Evolutionary conservation across 2,329 filamentous ascomycete species (phyloP), one percentile per base, ranked within the genome.

Genomic region (Epichloe uncinata): DNA sequence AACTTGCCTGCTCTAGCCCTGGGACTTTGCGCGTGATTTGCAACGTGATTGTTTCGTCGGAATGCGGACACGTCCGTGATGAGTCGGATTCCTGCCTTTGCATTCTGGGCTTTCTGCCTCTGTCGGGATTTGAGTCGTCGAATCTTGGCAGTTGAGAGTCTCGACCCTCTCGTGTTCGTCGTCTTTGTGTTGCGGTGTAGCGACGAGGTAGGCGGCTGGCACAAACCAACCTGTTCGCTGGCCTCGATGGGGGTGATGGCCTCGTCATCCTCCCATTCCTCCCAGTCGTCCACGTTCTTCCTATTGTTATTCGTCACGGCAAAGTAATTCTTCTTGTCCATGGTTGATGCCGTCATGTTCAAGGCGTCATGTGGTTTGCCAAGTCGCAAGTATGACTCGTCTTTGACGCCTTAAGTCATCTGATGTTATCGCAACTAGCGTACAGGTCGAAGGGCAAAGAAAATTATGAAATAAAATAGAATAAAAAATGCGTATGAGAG

Each of bases 11-110:
- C 63, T 26, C 58, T 66, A 40, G 55, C 62, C 46, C 57, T 60
- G 1, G 61, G 57, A 7, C 59, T 59, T 45, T 56, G 62, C 47
- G 61, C 58, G 7, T 65, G 60, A 37, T 61, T 60, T 12, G 58
- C 60, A 20, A 60, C 62, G 55, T 64, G 72, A 61, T 60, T 72
- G 55, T 62, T 64, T 30, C 69, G 68, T 26, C 67, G 77, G 61
- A 71, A 71, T 53, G 64, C 69, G 53, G 78, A 69, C 70, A 87
- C 82, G 60, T 82, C 82, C 2, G 85, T 89, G 55, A 87, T 79
- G 18, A 88, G 63, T 54, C 72, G 82, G 59, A 86, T 85, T 12
- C 81, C 81, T 8, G 77, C 77, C 64, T 75, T 73, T 50, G 73
- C 71, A 62, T 82, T 78, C 60, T 81, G 72, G 20, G 73, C 72